These are phyloP conservation scores for Herpotrichia juniperi DNA, from an alignment of 2,329 filamentous ascomycete genomes.

Conservation along the genomic window DNA sequence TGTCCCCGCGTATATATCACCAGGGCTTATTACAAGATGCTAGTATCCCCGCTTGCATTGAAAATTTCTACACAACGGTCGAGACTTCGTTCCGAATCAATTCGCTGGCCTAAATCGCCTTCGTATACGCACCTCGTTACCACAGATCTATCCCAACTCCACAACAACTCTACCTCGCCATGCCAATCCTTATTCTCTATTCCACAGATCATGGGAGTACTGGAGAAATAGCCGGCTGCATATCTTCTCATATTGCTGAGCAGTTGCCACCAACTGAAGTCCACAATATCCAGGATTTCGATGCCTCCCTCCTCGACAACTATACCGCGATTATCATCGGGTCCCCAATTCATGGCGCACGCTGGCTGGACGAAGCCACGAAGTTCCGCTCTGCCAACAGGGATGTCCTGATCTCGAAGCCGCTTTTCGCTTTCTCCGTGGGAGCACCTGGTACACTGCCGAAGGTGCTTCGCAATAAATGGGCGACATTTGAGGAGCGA, in stretches of 20 bases:
- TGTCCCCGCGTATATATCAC: too few species aligned
- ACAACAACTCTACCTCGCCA: neutral
- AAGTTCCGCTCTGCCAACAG: constrained; percentile 2
- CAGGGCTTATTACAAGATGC: too few species aligned
- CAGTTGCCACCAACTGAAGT: constrained; percentile 9
- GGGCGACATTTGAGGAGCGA: constrained; percentile 1
- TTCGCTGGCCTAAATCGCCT: too few species aligned
- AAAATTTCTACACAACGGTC: too few species aligned
- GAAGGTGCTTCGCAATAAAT: neutral
- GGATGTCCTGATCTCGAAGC: neutral
- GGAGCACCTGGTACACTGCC: constrained; percentile 6
- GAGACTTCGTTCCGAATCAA: too few species aligned
- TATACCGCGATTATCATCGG: constrained; percentile 10
- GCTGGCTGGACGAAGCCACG: constrained; percentile 4
- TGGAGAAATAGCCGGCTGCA: constrained; percentile 5
- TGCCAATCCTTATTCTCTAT: constrained; percentile 10
- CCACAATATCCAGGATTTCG: constrained; percentile 7
- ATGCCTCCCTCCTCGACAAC: neutral
- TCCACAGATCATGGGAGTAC: neutral
- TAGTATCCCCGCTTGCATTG: too few species aligned
- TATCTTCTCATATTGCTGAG: constrained; percentile 4
- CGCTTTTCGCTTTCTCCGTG: constrained; percentile 7
- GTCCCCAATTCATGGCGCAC: constrained; percentile 3
- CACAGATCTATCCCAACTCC: neutral
- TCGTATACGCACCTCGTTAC: too few species aligned